A percentile compares a stretch with the other conserved stretches of the same genome.
These are phyloP conservation scores for Didymella keratinophila DNA, from an alignment of 2,329 filamentous ascomycete genomes.

Conservation along the genomic window DNA sequence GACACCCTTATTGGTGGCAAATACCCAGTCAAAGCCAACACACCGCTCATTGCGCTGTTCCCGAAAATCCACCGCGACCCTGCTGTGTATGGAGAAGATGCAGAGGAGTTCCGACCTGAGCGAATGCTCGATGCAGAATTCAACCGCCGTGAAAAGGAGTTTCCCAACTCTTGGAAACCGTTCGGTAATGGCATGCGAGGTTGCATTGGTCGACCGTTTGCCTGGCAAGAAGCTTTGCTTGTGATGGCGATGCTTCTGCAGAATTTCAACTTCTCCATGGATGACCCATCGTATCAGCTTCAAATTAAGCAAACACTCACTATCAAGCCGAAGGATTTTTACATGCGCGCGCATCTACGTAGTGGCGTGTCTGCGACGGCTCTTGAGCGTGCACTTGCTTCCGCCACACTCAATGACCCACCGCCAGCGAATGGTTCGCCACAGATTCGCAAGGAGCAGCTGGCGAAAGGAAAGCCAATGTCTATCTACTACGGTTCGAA, in stretches of 20 bases:
- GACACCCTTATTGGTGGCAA: slow-evolving; percentile 48
- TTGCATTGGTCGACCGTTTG: slow-evolving; percentile 64
- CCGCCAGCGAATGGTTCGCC: slow-evolving; percentile 18
- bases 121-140: slow-evolving; percentile 58
- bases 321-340: slow-evolving; percentile 55
- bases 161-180: slow-evolving; percentile 59
- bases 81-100: slow-evolving; percentile 55
- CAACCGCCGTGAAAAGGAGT: slow-evolving; percentile 49
- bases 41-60: slow-evolving; percentile 44
- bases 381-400: slow-evolving; percentile 40
- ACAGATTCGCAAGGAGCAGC: slow-evolving; percentile 22
- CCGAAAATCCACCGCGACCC: slow-evolving; percentile 53
- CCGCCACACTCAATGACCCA: slow-evolving; percentile 30
- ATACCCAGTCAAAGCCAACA: slow-evolving; percentile 48
- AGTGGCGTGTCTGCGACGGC: slow-evolving; percentile 43
- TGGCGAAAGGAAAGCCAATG: slow-evolving; percentile 41
- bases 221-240: slow-evolving; percentile 63
- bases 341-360: slow-evolving; percentile 49
- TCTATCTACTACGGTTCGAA: slow-evolving; percentile 53
- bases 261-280: slow-evolving; percentile 55
- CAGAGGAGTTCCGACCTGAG: slow-evolving; percentile 56
- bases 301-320: slow-evolving; percentile 56
- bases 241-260: slow-evolving; percentile 55
- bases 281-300: slow-evolving; percentile 55
- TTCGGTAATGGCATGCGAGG: slow-evolving; percentile 63